Base-by-base conservation (phyloP, 257 asterid genomes). In the Nicotiana attenuata region DNA sequence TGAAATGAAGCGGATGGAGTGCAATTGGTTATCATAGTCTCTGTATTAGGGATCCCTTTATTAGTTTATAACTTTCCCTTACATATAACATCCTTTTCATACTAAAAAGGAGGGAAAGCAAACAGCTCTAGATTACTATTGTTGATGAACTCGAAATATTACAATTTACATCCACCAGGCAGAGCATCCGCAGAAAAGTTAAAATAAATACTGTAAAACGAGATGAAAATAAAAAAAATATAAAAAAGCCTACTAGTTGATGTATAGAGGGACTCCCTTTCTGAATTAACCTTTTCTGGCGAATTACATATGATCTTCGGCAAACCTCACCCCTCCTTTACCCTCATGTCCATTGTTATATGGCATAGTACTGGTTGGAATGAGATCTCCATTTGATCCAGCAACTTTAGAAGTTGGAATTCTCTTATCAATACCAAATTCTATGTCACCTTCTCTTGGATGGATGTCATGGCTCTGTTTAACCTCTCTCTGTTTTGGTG, bases 291-390 rank as follows among this genome's bases (percentile, higher is more conserved):
- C 47, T 38, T 1, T 38, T 38, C 2, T 38, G 47, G 47, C 47
- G 47, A 38, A 38, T 38, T 41, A 41, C 47, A 50, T 19, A 78
- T 78, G 81, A 78, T 78, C 68, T 31, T 31, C 22, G 15, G 35
- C 81, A 78, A 57, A 78, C n/a, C 7, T 57, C 53, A 22, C 67
- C 7, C 20, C 52, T 76, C 81, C 81, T 77, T 56, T 77, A 38
- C n/a, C 57, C 5, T 41, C 35, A 71, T 15, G 33, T 71, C 3
- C 35, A 71, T 71, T 3, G 0, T 57, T 29, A 41, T 2, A 61
- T 57, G 69, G 7, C 81, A 78, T 78, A 57, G 33, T 56, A 61
- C 38, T 78, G 0, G 57, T 57, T 7, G 78, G 59, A 69, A 20
- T 69, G n/a, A 50, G 0, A 55, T 78, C 57, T 29, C 55, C 81